Evolutionary conservation across 75 land plant genomes (phyloP), one percentile per base, ranked within the genome.

Genomic region (Larix kaempferi): DNA sequence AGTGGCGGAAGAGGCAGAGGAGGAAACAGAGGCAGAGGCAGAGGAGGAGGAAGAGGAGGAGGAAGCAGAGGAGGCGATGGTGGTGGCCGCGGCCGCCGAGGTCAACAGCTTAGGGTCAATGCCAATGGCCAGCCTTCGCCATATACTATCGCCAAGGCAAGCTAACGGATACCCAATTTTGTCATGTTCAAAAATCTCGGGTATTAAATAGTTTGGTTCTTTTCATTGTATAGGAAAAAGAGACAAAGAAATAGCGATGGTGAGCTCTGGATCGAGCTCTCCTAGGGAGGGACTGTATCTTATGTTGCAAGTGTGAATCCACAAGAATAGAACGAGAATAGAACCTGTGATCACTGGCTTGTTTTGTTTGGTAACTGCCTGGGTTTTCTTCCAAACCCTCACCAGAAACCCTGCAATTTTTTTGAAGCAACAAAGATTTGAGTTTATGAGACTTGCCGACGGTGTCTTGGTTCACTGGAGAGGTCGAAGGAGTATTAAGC

Each of bases 1-100:
- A 82, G 77, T n/a, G 26, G 79, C 22, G 56, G 79, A 19, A 58
- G 80, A 56, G 80, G 59, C 22, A 56, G 75, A 4, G 19, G 75
- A 25, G 16, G 57, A 37, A 10, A 49, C 0, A 64, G 79, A 52
- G 78, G 61, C 12, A 55, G 73, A 37, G 75, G 57, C 19, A 26
- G 75, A 26, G 17, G 74, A 14, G 35, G 57, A 26, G 29, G 29
- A 25, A 17, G 57, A 14, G 16, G 75, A 54, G 33, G 57, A n/a
- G 35, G 75, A 5, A 74, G 57, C 41, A 25, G 58, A 52, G 33
- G 21, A 56, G 74, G 29, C 15, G 54, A 49, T 49, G 49, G 73
- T 12, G 14, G 5, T 26, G 57, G 57, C 1, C 57, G 29, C 57
- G 57, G 57, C 7, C 21, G 57, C 29, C 57, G 58, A 25, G 22